Evolutionary conservation across 345 rosid genomes (phyloP), one percentile per base, ranked within the genome.

Genomic region (Bruguiera sexangula): DNA sequence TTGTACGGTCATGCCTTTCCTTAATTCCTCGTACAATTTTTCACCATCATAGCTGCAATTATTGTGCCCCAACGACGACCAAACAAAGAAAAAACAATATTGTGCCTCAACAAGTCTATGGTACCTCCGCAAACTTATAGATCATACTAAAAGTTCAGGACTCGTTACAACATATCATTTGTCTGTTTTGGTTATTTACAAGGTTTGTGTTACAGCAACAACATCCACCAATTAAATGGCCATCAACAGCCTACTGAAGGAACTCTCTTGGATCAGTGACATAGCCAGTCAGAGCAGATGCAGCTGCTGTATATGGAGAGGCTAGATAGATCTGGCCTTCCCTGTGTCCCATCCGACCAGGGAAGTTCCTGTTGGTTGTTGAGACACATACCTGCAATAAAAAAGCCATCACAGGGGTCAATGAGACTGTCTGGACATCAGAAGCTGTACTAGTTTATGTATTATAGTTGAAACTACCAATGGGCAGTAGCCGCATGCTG

Each of bases 181-280:
- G 19, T 24, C 16, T 21, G 11, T 27, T 32, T 5, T 60, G 60
- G 19, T 29, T 24, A 9, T 31, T 39, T 39, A 11, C 50, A 37
- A 11, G 52, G 16, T 63, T 27, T n/a, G 4, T 6, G 29, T 39
- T 34, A 37, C 61, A n/a, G 31, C 16, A 3, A 36, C 32, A 31
- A 1, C 20, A 15, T 18, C n/a, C 29, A 54, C 50, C 62, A 70
- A 15, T n/a, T 22, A 54, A 36, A 36, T 13, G 7, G 58, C 30
- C n/a, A 62, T 21, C 31, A 61, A 16, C 24, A 15, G 16, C 54
- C 75, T 88, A 92, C 80, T 77, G 85, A 85, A 95, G 80, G 85
- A 95, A 92, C 83, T 95, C 99, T 67, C 99, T 87, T 18, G 99
- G 99, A 79, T 92, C 99, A n/a, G 94, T 88, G 65, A 95, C 98